Percentiles rank a stretch among this genome's conserved stretches.
Conservation (phyloP, 176 grass and related monocot species). For the Zizania latifolia region DNA sequence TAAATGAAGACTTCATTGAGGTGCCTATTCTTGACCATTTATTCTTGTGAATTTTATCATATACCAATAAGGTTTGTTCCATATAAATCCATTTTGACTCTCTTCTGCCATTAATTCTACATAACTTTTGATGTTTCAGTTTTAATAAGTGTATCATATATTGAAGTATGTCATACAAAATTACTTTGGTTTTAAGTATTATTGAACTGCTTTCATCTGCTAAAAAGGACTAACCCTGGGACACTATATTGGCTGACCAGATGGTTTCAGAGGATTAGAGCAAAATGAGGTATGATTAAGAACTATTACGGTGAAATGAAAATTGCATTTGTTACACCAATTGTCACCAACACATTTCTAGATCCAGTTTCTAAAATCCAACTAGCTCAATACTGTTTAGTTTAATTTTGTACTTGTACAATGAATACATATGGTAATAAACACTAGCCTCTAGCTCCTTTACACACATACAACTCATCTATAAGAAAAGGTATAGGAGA, state of each 20-base stretch:
- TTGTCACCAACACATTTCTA: not conserved
- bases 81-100: not conserved
- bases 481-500: no score
- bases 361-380: not conserved
- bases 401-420: no score
- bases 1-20: slow-evolving; percentile 75
- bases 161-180: not conserved
- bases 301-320: not conserved
- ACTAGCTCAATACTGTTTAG: no score
- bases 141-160: not conserved
- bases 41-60: slow-evolving; percentile 11
- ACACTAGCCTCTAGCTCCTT: no score
- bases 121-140: not conserved
- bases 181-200: not conserved
- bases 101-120: not conserved
- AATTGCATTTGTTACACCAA: not conserved
- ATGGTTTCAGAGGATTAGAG: not conserved
- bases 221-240: not conserved
- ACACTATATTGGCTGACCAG: no score
- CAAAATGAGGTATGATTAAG: not conserved
- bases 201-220: not conserved
- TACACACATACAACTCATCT: no score
- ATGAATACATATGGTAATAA: no score
- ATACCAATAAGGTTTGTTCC: not conserved
- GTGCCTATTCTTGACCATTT: slow-evolving; percentile 26